Base-by-base conservation (phyloP, 306 rosid species). In the Fragaria nilgerrensis region DNA sequence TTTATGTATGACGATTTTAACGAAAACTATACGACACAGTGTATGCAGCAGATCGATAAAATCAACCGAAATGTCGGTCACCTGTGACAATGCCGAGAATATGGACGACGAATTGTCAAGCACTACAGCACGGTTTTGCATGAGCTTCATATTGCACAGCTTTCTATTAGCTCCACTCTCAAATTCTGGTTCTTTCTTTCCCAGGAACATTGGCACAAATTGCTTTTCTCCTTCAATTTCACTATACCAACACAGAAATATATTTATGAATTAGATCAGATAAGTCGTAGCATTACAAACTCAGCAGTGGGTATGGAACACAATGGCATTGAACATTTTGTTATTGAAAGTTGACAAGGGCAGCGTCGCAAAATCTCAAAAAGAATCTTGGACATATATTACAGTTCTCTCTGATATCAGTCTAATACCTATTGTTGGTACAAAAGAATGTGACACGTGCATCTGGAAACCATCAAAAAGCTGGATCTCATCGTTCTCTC, bases 401-500 rank as follows among this genome's bases (percentile, higher is more conserved):
- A 2, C n/a, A 53, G 77, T 10, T 52, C 16, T 4, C 53, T 8
- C 77, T 41, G 41, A 58, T 16, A 10, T 43, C 48, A 41, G 25
- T 61, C 69, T 66, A 34, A 6, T 25, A 16, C 41, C 58, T 59
- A 25, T 9, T 9, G 58, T 23, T 22, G 53, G 68, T 41, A 53
- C 52, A 56, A 32, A 58, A 39, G 45, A 37, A 73, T 73, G 76
- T 15, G 19, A 56, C 39, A 34, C n/a, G 53, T 39, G 77, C 52
- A 56, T 73, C 16, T 27, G 39, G 41, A 63, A 63, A 16, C 43
- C 68, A 17, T 29, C 0, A 29, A 66, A 19, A 16, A 10, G 2
- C 39, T 36, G 10, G 7, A 44, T 72, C 72, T 62, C 2, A 44
- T 44, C 19, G 34, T 56, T 43, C 36, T 55, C 25, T 45, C 55